Evolutionary conservation across 768 basidiomycete genomes (phyloP), one percentile per base, ranked within the genome.

Genomic region (Boletus sp.): DNA sequence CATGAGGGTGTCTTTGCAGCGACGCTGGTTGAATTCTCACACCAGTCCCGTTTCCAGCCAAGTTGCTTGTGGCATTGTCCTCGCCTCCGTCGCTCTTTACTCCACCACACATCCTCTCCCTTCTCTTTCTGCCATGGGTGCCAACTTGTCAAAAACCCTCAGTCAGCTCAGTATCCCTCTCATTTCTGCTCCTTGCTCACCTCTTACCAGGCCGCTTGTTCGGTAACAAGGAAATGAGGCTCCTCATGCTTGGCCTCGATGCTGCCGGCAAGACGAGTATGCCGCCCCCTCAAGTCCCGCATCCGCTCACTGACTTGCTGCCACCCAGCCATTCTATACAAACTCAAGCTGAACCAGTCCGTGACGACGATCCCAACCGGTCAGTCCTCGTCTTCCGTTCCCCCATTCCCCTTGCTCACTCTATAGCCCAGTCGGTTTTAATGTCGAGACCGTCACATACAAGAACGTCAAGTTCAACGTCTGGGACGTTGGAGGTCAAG

Each of bases 401-500:
- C 33, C 25, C 14, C 32, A 9, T 33, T 27, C 33, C 30, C 25
- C 32, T 15, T 38, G 47, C 33, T 60, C 19, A 58, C 58, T 17
- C 13, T 32, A 47, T 15, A 37, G 7, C 43, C 4, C 64, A 93
- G 93, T 97, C 69, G 96, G 96, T 23, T 98, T 98, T 83, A 98
- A 98, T 67, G 96, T 98, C 56, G 96, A 98, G 75, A 98, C 96
- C 4, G 96, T 98, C 50, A 97, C 94, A 44, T 98, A 98, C 77
- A 97, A 97, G 82, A 98, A 98, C 58, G 94, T 93, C 67, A 91
- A 91, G 70, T 93, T 93, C 77, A 93, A 92, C 61, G 88, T 91
- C 7, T 90, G 93, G 93, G 93, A 97, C 69, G 96, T 98, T 38
- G 96, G 96, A 64, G 96, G 96, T n/a, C 96, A 98, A 75, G 96